Conservation (phyloP, 345 rosid genomes). For the Camelina sativa region DNA sequence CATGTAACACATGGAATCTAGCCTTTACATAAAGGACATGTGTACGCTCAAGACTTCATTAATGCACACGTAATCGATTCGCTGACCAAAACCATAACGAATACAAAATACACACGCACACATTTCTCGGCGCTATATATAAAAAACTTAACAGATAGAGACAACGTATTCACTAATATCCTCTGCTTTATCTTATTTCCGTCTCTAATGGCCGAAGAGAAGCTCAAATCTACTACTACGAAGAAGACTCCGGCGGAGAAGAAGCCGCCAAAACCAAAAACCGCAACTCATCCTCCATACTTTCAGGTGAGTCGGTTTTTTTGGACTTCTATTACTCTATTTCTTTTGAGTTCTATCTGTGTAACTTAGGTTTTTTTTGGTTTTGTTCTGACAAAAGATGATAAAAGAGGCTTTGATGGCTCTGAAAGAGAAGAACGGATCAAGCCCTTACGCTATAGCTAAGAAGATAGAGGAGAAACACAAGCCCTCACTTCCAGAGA, state of each 20-base stretch:
- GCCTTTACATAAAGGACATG: conserved; percentile 43
- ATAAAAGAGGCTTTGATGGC: conserved; percentile 70
- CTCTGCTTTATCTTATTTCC: neutral
- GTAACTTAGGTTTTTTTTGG: neutral
- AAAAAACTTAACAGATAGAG: neutral
- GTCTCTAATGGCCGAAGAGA: conserved; percentile 44
- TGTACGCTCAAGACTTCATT: conserved; percentile 49
- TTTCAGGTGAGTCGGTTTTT: conserved; percentile 54
- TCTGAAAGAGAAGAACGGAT: conserved; percentile 72
- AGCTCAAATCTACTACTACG: neutral
- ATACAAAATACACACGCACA: conserved; percentile 7
- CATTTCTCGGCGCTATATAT: conserved; percentile 48
- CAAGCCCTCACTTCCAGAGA: conserved; percentile 66
- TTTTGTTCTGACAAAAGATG: conserved; percentile 55
- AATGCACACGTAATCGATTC: conserved; percentile 54
- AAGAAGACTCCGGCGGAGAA: conserved; percentile 49
- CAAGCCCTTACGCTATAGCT: conserved; percentile 83
- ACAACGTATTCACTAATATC: neutral
- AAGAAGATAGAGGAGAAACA: conserved; percentile 81
- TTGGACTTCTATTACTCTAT: neutral
- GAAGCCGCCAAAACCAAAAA: conserved; percentile 52
- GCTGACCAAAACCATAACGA: neutral
- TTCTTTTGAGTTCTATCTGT: too few species aligned
- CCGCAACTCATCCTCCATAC: conserved; percentile 76
- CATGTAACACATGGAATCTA: neutral